These are phyloP conservation scores for Dioscorea alata DNA, from an alignment of 106 monocot genomes.

Conservation along the genomic window DNA sequence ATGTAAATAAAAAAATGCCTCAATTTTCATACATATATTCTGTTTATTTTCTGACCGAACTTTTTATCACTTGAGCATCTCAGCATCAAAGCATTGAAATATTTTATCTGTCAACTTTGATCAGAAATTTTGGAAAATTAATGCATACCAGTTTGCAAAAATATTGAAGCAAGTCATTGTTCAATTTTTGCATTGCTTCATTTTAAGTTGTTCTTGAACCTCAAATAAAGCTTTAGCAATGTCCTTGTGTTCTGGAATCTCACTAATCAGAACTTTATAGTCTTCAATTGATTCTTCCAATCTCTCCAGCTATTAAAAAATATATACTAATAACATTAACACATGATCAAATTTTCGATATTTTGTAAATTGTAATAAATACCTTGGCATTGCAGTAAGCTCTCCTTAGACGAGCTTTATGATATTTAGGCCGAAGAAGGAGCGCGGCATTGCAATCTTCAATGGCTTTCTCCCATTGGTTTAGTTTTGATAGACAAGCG, in stretches of 20 bases:
- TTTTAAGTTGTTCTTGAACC: slow-evolving; percentile 39
- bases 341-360: no score
- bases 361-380: no score
- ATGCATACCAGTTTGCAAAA: background rate
- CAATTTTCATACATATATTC: no score
- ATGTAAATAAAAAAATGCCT: no score
- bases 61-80: no score
- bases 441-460: slow-evolving; percentile 62
- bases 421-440: slow-evolving; percentile 42
- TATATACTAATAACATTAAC: background rate
- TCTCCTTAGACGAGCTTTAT: slow-evolving; percentile 62
- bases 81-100: no score
- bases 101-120: no score
- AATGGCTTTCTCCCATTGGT: slow-evolving; percentile 54
- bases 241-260: slow-evolving; percentile 62
- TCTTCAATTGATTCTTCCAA: slow-evolving; percentile 62
- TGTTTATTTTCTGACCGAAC: no score
- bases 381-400: slow-evolving; percentile 87
- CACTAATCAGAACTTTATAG: slow-evolving; percentile 41
- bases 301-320: slow-evolving; percentile 43
- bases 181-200: slow-evolving; percentile 4
- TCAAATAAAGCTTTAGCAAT: slow-evolving; percentile 41
- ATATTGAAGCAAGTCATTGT: background rate
- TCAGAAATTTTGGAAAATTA: background rate
- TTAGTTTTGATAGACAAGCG: slow-evolving; percentile 47